Percentiles rank a stretch among this genome's conserved stretches.
phyloP scores from a whole-genome alignment of 768 basidiomycete species.

The Trametes gibbosa region DNA sequence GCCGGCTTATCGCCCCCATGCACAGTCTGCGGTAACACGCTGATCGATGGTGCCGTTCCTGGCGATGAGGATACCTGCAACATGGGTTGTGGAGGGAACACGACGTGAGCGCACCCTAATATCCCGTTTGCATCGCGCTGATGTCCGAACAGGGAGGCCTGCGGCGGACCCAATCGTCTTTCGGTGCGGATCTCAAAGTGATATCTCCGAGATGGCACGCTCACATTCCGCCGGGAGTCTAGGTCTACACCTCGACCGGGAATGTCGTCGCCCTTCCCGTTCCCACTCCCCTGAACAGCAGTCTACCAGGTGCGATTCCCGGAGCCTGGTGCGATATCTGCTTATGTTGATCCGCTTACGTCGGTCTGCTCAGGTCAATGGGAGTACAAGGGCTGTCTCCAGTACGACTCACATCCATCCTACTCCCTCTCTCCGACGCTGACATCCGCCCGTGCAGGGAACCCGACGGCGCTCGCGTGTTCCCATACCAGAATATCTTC shows the following conservation, averaged over 20 bases:
- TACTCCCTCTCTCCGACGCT: not conserved
- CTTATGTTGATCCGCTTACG: not conserved
- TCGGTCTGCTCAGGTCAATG: slow-evolving; percentile 42
- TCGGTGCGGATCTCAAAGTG: slow-evolving; percentile 37
- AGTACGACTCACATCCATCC: slow-evolving; percentile 38
- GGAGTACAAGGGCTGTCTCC: slow-evolving; percentile 64
- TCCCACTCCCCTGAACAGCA: slow-evolving; percentile 51
- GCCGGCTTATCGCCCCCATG: slow-evolving; percentile 3
- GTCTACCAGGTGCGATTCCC: slow-evolving; percentile 41
- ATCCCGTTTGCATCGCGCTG: slow-evolving; percentile 1
- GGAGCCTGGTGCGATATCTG: not conserved
- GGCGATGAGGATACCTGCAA: slow-evolving; percentile 55
- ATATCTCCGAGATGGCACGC: slow-evolving; percentile 7
- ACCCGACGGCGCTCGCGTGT: slow-evolving; percentile 40
- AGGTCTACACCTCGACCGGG: slow-evolving; percentile 52
- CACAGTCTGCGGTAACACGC: slow-evolving; percentile 66
- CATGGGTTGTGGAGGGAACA: slow-evolving; percentile 72
- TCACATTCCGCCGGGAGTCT: not conserved
- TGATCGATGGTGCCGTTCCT: slow-evolving; percentile 57
- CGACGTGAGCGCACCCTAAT: slow-evolving; percentile 43
- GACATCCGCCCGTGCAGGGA: slow-evolving; percentile 41
- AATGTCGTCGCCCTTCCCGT: slow-evolving; percentile 56
- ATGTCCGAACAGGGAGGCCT: slow-evolving; percentile 48
- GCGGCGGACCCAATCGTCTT: slow-evolving; percentile 71
- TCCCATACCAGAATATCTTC: slow-evolving; percentile 61